Evolutionary conservation across 805 yeast species (phyloP).

Genomic region (Lipomyces yamadae): DNA sequence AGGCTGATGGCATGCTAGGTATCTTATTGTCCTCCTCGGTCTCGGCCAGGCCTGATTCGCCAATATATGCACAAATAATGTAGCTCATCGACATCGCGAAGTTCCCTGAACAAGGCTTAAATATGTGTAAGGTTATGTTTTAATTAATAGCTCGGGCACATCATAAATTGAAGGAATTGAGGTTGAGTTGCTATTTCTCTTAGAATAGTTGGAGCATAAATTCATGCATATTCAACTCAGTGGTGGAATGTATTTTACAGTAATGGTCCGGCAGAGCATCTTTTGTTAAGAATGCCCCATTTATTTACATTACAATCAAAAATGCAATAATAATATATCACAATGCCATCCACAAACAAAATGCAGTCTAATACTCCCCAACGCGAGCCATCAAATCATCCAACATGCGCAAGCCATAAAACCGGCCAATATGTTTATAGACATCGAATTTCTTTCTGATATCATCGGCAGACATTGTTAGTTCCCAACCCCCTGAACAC

Average conservation of each 20-base stretch:
- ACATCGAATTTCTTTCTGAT: slow-evolving; percentile 54
- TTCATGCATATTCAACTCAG: too few species aligned
- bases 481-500: slow-evolving; percentile 88
- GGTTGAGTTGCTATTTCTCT: too few species aligned
- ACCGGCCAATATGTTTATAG: slow-evolving; percentile 63
- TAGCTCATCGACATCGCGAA: too few species aligned
- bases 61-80: neutral
- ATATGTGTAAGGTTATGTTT: too few species aligned
- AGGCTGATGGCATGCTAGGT: slow-evolving; percentile 12
- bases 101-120: too few species aligned
- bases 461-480: slow-evolving; percentile 54
- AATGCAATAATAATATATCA: neutral
- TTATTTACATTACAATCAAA: neutral
- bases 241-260: too few species aligned
- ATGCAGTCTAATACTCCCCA: slow-evolving; percentile 2
- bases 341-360: neutral
- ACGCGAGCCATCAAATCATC: slow-evolving; percentile 24
- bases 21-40: slow-evolving; percentile 55
- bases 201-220: too few species aligned
- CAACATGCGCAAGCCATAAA: slow-evolving; percentile 61
- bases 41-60: slow-evolving; percentile 47
- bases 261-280: too few species aligned
- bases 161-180: too few species aligned
- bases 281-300: neutral
- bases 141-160: too few species aligned